Percentiles rank a stretch among this genome's conserved stretches.
Conservation (phyloP, 1,139 yeast genomes). For the Yamadazyma triangularis region DNA sequence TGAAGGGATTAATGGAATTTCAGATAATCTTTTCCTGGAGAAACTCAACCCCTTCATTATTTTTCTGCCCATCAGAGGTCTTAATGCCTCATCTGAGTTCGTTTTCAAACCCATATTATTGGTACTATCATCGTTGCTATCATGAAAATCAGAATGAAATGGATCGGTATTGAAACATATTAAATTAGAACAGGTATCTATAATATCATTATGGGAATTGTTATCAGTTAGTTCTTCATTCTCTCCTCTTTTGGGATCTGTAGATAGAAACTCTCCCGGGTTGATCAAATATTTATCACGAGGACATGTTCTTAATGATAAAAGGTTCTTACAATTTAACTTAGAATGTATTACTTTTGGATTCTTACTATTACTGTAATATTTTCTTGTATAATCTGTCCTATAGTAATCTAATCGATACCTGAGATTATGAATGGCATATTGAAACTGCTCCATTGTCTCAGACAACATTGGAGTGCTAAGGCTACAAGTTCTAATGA, state of each 20-base stretch:
- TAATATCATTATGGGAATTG: too few relatives aligned
- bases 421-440: slow-evolving; percentile 17
- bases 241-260: not conserved
- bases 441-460: slow-evolving; percentile 4
- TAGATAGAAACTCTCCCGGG: slow-evolving; percentile 17
- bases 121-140: not conserved
- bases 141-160: not conserved
- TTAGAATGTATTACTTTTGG: slow-evolving; percentile 39
- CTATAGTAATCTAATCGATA: slow-evolving; percentile 26
- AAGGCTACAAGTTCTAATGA: too few relatives aligned
- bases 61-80: not conserved
- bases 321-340: slow-evolving; percentile 31
- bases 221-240: not conserved
- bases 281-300: slow-evolving; percentile 19
- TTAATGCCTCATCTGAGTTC: not conserved
- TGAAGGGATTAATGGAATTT: slow-evolving; percentile 5
- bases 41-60: slow-evolving; percentile 1
- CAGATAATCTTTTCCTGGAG: slow-evolving; percentile 2
- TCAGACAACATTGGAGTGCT: too few relatives aligned
- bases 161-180: not conserved
- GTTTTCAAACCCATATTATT: not conserved
- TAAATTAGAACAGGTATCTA: too few relatives aligned
- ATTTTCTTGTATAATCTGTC: slow-evolving; percentile 36
- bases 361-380: slow-evolving; percentile 35
- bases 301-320: slow-evolving; percentile 35